Percentiles rank a stretch among this genome's conserved stretches.
These are phyloP conservation scores for Chlamydomonas eustigma DNA, from an alignment of 139 green algal species.

Conservation along the genomic window DNA sequence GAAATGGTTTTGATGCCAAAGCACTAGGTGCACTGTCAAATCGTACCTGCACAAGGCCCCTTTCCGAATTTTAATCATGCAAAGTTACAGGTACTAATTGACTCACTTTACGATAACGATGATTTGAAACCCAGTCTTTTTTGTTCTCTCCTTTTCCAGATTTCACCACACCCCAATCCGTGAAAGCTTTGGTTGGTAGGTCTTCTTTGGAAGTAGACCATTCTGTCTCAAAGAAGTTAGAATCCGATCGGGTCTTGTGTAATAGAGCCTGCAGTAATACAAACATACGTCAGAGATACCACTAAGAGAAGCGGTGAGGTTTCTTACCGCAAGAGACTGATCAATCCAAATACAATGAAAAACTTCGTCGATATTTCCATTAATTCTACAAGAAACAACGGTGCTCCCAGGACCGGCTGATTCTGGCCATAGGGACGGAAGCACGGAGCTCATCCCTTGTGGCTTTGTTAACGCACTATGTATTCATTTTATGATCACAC, in stretches of 20 bases:
- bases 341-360: slow-evolving; percentile 23
- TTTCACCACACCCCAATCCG: background rate
- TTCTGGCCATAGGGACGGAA: background rate
- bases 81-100: background rate
- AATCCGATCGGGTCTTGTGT: background rate
- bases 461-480: no score
- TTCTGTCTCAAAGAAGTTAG: background rate
- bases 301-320: background rate
- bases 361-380: slow-evolving; percentile 23
- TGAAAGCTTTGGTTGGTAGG: background rate
- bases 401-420: background rate
- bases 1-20: slow-evolving; percentile 36
- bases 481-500: no score
- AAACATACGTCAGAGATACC: background rate
- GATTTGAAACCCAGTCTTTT: background rate
- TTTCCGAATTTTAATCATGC: background rate
- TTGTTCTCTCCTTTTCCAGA: background rate
- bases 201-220: background rate
- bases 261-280: background rate
- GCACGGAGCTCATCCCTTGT: background rate
- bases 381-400: background rate
- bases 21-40: slow-evolving; percentile 39
- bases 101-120: background rate
- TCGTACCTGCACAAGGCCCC: background rate
- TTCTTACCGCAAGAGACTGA: slow-evolving; percentile 21